Conservation (phyloP, 176 grass and related monocot species). For the Poa annua region DNA sequence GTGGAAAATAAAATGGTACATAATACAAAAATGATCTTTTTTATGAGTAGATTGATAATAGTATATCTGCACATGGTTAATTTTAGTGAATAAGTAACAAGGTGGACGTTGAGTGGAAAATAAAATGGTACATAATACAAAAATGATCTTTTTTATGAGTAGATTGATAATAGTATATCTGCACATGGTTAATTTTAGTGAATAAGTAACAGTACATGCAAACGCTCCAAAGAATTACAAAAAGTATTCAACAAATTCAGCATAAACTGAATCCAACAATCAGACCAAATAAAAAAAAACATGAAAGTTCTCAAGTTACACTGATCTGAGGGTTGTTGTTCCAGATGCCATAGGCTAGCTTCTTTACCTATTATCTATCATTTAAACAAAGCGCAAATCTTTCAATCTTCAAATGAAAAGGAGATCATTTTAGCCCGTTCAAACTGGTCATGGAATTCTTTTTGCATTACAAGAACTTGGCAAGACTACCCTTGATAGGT, state of each 20-base stretch:
- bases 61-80: background rate
- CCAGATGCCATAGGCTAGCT: background rate
- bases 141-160: background rate
- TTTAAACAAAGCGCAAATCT: background rate
- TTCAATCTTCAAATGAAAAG: background rate
- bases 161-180: background rate
- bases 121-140: conserved; percentile 10
- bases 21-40: background rate
- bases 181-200: background rate
- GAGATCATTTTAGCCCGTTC: background rate
- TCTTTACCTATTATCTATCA: background rate
- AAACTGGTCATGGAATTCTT: background rate
- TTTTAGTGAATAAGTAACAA: background rate
- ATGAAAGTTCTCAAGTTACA: background rate
- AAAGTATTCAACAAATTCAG: background rate
- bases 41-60: background rate
- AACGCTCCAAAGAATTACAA: conserved; percentile 8
- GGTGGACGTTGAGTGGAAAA: too few species aligned
- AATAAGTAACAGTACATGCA: background rate
- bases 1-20: background rate
- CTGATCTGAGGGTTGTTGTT: background rate
- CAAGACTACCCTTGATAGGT: background rate
- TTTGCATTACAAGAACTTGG: background rate
- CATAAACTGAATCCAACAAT: background rate
- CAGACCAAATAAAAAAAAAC: background rate